Evolutionary conservation across 345 rosid species (phyloP).

Genomic region (Eutrema yunnanense): DNA sequence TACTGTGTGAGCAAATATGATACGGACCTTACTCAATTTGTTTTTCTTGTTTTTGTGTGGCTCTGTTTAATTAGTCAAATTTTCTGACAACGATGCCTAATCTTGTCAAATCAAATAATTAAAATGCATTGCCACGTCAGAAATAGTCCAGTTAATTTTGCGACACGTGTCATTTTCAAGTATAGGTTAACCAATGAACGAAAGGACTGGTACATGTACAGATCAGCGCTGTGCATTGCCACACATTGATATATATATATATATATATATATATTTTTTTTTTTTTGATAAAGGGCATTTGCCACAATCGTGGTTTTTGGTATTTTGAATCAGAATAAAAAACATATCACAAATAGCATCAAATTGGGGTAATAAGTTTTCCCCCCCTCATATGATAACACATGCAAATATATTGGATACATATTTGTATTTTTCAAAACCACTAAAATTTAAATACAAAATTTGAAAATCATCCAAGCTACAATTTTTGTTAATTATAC

Average conservation of each 20-base stretch:
- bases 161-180: neutral
- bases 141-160: neutral
- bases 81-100: neutral
- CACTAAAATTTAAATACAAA: too few species aligned
- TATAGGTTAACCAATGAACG: constrained; percentile 16
- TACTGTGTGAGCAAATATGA: neutral
- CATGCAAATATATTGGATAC: neutral
- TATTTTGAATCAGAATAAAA: too few species aligned
- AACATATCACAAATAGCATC: neutral
- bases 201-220: constrained; percentile 12
- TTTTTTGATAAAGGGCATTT: too few species aligned
- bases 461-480: neutral
- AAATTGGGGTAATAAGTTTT: neutral
- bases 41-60: neutral
- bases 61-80: neutral
- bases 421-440: neutral
- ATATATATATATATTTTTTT: too few species aligned
- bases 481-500: neutral
- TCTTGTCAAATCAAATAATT: constrained; percentile 9
- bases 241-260: neutral
- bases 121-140: neutral
- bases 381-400: neutral
- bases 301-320: too few species aligned
- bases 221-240: constrained; percentile 21
- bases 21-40: neutral